These are phyloP conservation scores for Penicillium soppii DNA, from an alignment of 495 filamentous ascomycete genomes.

Conservation along the genomic window DNA sequence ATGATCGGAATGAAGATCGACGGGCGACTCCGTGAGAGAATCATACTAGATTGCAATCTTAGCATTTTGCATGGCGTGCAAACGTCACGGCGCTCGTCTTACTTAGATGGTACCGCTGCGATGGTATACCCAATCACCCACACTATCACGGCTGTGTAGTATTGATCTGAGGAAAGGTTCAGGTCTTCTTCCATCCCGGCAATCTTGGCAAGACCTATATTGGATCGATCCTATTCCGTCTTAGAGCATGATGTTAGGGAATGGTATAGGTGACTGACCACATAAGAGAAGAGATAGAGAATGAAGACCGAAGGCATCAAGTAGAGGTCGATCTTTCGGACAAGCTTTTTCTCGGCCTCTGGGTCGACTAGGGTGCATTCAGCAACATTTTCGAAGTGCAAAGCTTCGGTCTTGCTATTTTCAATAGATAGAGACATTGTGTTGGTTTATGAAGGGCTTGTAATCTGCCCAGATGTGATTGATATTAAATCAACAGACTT, in stretches of 20 bases:
- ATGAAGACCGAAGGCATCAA: conserved; percentile 49
- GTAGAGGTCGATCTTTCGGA: conserved; percentile 48
- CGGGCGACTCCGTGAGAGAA: conserved; percentile 31
- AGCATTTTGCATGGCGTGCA: neutral
- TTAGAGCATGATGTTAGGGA: neutral
- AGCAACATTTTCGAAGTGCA: neutral
- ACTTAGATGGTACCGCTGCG: conserved; percentile 44
- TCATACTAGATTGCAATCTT: conserved; percentile 29
- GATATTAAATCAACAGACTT: too few relatives aligned
- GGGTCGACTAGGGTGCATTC: neutral
- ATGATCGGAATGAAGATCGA: conserved; percentile 36
- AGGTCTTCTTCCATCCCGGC: conserved; percentile 45
- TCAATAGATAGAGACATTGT: neutral
- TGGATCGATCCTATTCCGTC: neutral
- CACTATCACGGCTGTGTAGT: conserved; percentile 35
- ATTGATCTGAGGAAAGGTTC: conserved; percentile 32
- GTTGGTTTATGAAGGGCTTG: neutral
- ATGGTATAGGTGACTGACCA: conserved; percentile 16
- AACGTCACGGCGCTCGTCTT: neutral
- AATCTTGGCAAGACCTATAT: conserved; percentile 47
- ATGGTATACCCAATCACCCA: conserved; percentile 49
- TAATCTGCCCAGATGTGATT: too few relatives aligned
- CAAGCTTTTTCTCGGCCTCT: conserved; percentile 20
- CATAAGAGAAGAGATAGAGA: conserved; percentile 51
- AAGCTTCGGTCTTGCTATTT: neutral